Base-by-base conservation (phyloP, 331 rosid genomes). In the Quercus phellos region DNA sequence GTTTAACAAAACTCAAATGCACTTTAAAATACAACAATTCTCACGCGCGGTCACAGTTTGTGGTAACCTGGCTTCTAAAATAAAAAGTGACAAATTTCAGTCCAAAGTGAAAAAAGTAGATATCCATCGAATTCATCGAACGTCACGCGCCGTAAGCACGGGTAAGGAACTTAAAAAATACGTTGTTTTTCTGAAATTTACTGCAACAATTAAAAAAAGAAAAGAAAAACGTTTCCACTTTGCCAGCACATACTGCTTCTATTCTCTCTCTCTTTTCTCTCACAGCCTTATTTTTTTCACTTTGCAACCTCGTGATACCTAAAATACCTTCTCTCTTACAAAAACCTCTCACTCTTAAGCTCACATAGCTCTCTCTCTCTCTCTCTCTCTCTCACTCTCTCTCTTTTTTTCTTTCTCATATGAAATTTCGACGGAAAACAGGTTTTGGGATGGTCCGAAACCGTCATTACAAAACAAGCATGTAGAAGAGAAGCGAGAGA, bases 221-320 rank as follows among this genome's bases (percentile, higher is more conserved):
- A 35, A 32, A 32, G 11, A 75, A 71, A 78, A 81, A 73, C 80
- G 84, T 42, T 72, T 71, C 74, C 14, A 38, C 73, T 43, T 38
- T 46, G 83, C 81, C 42, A 74, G 74, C 70, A 50, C 55, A 51
- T 35, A 77, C 50, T 27, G 64, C 51, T 70, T 51, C 78, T 82
- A 84, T 84, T 75, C 73, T 9, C 6, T 59, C 13, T 6, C 24
- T 58, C 34, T 16, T 27, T 17, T 55, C 4, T 6, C 68, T 38
- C 51, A 70, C 78, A 18, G 82, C 89, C 74, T 85, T 84, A 24
- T 53, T 55, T 75, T 77, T 63, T 26, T 53, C 61, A 84, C 83
- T 88, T 88, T 77, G 59, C 51, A 17, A 16, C 89, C 93, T 88
- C 92, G 91, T 88, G 90, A 88, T 26, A 11, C 85, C 74, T 79